Evolutionary conservation across 441 rosid species (phyloP).

Genomic region (Euphorbia celastroides): DNA sequence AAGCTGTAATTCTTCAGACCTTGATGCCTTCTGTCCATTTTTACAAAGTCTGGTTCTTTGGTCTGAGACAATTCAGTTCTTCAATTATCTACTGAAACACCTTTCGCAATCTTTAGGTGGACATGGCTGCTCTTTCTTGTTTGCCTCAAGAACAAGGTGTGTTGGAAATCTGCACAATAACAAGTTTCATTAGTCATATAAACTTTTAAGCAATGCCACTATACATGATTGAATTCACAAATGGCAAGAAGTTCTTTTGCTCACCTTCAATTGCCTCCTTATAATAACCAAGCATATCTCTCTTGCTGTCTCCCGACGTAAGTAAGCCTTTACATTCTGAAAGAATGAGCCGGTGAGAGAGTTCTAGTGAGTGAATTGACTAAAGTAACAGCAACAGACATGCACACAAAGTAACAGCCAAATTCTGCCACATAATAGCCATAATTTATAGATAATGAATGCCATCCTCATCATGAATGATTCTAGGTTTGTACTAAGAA

Average conservation of each 20-base stretch:
- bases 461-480: not conserved
- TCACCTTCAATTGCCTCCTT: conserved; percentile 89
- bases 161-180: conserved; percentile 55
- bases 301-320: conserved; percentile 94
- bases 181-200: conserved; percentile 9
- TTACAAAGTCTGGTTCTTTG: not conserved
- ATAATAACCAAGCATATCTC: conserved; percentile 72
- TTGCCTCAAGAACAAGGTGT: conserved; percentile 91
- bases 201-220: not conserved
- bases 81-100: conserved; percentile 23
- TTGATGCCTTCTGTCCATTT: not conserved
- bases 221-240: too few species aligned
- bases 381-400: not conserved
- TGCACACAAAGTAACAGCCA: not conserved
- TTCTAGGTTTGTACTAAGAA: not conserved
- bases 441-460: too few species aligned
- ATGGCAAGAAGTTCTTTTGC: conserved; percentile 6
- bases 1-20: not conserved
- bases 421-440: not conserved
- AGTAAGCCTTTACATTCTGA: too few species aligned
- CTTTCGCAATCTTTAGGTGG: too few species aligned
- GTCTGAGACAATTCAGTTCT: conserved; percentile 4
- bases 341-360: conserved; percentile 9
- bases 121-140: conserved; percentile 71
- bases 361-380: not conserved